Base-by-base conservation (phyloP, 306 rosid species). In the Astragalus membranaceus region DNA sequence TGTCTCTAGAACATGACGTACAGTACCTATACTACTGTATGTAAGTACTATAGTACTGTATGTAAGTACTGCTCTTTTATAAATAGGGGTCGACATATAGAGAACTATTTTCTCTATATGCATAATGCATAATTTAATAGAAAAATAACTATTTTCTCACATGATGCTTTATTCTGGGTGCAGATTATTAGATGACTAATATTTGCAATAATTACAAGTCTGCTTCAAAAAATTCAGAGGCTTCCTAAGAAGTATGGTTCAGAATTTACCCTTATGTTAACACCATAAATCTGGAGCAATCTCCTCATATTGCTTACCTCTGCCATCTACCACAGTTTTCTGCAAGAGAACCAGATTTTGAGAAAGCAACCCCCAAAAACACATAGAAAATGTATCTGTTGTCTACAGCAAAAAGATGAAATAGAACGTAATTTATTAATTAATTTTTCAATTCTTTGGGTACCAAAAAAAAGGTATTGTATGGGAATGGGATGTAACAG, bases 401-500 rank as follows among this genome's bases (percentile, higher is more conserved):
- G 53, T 73, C 58, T 55, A 62, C 71, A 50, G 48, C 52, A 62
- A 36, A 39, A 10, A 35, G 62, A 77, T 77, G 79, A 68, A 49
- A 43, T 29, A 42, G 61, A 16, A 53, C 42, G 39, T 46, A 14
- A 4, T 37, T 73, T 61, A 72, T 74, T 26, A 7, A 43, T 67
- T 69, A 23, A 23, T 76, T 81, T 53, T 35, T 41, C 77, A 32
- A 78, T 80, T 83, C 75, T 81, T 73, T 75, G 61, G 47, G 41
- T 67, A 69, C 70, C 32, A 44, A 67, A 44, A 67, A 60, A 47
- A 64, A 70, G 59, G 57, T 67, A 49, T 69, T 73, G 63, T 56
- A 64, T 20, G 23, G 2, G 2, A 20, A 20, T 81, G 78, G 70
- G 64, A 78, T 76, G 75, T 78, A 46, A 77, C 64, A 56, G 51